These are phyloP conservation scores for Colletotrichum somersetense DNA, from an alignment of 2,329 filamentous ascomycete species.

Conservation along the genomic window DNA sequence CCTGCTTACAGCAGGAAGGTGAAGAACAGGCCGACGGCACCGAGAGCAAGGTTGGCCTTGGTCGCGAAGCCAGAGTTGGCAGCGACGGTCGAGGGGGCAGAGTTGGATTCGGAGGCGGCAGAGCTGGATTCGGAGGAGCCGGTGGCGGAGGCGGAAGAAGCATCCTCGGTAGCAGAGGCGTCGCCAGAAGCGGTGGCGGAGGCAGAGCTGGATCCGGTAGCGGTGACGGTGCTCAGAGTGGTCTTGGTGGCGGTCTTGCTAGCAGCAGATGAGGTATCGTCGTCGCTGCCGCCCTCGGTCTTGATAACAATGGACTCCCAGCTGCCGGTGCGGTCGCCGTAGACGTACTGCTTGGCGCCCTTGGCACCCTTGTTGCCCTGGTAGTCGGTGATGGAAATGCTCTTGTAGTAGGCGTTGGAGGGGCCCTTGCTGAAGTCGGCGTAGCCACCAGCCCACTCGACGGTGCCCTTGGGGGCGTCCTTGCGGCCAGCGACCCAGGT, in stretches of 20 bases:
- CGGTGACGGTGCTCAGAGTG: slow-evolving; percentile 36
- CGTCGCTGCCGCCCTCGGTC: slow-evolving; percentile 37
- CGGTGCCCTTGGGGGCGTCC: slow-evolving; percentile 76
- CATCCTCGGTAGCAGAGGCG: slow-evolving; percentile 22
- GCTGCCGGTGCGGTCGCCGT: slow-evolving; percentile 62
- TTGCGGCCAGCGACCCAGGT: slow-evolving; percentile 73
- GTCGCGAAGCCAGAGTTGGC: slow-evolving; percentile 38
- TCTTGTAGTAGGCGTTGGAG: slow-evolving; percentile 69
- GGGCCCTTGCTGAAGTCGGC: slow-evolving; percentile 65
- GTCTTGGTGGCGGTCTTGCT: slow-evolving; percentile 42
- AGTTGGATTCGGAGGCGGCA: slow-evolving; percentile 12
- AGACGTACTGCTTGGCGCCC: slow-evolving; percentile 65
- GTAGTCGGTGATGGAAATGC: slow-evolving; percentile 66
- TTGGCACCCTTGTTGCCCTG: slow-evolving; percentile 59
- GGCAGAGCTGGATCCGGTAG: slow-evolving; percentile 25
- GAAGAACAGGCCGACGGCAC: slow-evolving; percentile 42
- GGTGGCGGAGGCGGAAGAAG: slow-evolving; percentile 24
- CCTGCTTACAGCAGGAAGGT: slow-evolving; percentile 42
- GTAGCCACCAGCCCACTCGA: slow-evolving; percentile 75
- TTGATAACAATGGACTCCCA: slow-evolving; percentile 65
- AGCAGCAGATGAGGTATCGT: slow-evolving; percentile 39
- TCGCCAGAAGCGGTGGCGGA: slow-evolving; percentile 22
- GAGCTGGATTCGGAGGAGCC: slow-evolving; percentile 20
- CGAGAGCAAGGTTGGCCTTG: slow-evolving; percentile 43
- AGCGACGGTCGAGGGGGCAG: slow-evolving; percentile 32